Base-by-base conservation (phyloP, 768 basidiomycete species). In the Boletus tomentosulus region DNA sequence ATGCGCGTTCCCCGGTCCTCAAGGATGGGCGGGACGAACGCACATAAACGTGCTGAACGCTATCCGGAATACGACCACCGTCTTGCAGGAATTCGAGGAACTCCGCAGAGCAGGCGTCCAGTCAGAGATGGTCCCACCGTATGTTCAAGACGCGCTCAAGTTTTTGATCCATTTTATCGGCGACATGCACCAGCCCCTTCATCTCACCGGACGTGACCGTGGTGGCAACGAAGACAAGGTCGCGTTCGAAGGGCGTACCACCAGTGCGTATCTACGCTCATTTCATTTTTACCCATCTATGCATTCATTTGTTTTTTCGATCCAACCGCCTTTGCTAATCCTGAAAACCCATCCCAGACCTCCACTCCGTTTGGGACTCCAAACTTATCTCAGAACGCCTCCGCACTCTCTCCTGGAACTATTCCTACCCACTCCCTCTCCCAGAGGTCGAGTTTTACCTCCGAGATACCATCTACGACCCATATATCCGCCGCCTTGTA, bases 141-240 rank as follows among this genome's bases (percentile, higher is more conserved):
- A 66, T 11, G 84, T 84, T 2, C 84, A 86, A 63, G 89, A 92
- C 61, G 90, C 96, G 2, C 76, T 98, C 62, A 89, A 90, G 68
- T 99, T 97, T 75, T 74, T 99, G 31, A 80, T 95, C 30, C 97
- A 99, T 69, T 98, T 92, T 62, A 51, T 97, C 11, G 94, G 96
- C 0, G 96, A 98, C 67, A 76, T 96, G 78, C 96, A 97, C 62
- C 85, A 88, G 80, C 96, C 96, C 5, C 74, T 99, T 50, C 96
- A 99, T 68, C 78, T 99, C 35, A 89, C 89, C 0, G 91, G 91
- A 2, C 77, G 93, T 16, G 84, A 93, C 60, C 78, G 89, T 30
- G 96, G 96, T 5, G 96, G 95, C 1, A 98, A 98, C 64, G 80
- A 80, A 6, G 80, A 78, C 57, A 84, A 84, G 61, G 90, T 94